A percentile compares a stretch with the other conserved stretches of the same genome.
Conservation (phyloP, 106 monocot genomes). For the Platanthera guangdongensis region DNA sequence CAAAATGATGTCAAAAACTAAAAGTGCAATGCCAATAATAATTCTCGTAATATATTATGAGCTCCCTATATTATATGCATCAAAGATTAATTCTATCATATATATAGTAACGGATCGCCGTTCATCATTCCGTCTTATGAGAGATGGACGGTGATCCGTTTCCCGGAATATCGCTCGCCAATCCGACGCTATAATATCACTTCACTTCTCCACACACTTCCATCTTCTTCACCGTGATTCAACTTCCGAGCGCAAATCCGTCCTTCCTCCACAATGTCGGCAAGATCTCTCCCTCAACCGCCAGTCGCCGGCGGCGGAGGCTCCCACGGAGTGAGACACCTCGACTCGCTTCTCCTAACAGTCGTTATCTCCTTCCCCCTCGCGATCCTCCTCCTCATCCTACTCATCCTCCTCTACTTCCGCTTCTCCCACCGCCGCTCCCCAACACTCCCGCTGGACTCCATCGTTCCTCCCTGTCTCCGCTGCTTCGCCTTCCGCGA, state of each 20-base stretch:
- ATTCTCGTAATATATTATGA: no score
- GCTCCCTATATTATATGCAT: no score
- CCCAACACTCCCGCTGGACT: slow-evolving; percentile 1
- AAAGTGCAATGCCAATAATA: no score
- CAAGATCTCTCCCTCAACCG: background rate
- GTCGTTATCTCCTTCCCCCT: background rate
- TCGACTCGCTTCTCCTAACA: background rate
- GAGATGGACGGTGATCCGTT: no score
- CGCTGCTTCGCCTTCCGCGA: slow-evolving; percentile 15
- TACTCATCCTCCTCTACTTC: background rate
- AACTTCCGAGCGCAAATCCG: background rate
- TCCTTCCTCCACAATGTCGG: background rate
- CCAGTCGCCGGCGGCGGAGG: background rate
- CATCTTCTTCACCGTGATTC: background rate
- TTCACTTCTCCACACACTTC: no score
- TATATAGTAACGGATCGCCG: no score
- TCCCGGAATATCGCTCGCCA: no score
- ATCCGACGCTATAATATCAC: no score
- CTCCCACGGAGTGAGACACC: background rate
- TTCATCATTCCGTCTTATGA: no score
- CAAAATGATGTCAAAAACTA: no score
- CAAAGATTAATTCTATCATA: no score
- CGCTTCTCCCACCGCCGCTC: background rate
- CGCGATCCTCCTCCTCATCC: background rate
- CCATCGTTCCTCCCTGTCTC: background rate